phyloP scores from a whole-genome alignment of 116 monocot genomes.

The Papilionanthe hybrid region DNA sequence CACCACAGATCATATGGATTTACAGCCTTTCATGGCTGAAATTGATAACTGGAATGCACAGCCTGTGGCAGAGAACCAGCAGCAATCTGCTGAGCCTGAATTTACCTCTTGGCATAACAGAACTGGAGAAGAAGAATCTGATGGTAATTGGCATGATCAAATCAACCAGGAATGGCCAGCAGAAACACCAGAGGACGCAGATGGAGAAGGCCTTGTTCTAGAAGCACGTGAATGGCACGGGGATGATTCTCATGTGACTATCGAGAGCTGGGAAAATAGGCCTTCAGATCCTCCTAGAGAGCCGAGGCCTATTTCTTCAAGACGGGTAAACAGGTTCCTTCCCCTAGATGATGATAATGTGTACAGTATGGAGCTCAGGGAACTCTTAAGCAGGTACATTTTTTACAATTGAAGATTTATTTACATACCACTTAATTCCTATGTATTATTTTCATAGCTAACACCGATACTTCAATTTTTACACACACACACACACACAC shows the following conservation, averaged over 20 bases:
- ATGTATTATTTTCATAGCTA: too few species aligned
- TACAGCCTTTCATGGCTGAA: constrained; percentile 11
- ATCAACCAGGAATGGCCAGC: constrained; percentile 22
- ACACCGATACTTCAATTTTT: too few species aligned
- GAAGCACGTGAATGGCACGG: constrained; percentile 56
- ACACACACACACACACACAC: too few species aligned
- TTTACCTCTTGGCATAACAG: constrained; percentile 16
- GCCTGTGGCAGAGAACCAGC: constrained; percentile 5
- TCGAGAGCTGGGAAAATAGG: constrained; percentile 48
- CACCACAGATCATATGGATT: not conserved
- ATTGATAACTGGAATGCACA: constrained; percentile 11
- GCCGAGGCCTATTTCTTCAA: constrained; percentile 22
- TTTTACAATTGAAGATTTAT: too few species aligned
- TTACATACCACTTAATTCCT: too few species aligned
- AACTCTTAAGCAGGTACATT: constrained; percentile 80
- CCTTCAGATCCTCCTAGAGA: constrained; percentile 34
- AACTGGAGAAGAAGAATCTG: constrained; percentile 35
- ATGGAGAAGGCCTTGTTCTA: constrained; percentile 32
- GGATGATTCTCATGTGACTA: constrained; percentile 36
- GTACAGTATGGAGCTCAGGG: constrained; percentile 87
- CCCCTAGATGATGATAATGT: constrained; percentile 77
- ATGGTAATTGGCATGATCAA: constrained; percentile 20
- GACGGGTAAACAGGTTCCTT: constrained; percentile 56
- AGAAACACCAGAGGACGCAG: constrained; percentile 17
- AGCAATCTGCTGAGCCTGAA: constrained; percentile 14